Base-by-base conservation (phyloP, 352 stramenopile genomes). In the Phytophthora idaei region DNA sequence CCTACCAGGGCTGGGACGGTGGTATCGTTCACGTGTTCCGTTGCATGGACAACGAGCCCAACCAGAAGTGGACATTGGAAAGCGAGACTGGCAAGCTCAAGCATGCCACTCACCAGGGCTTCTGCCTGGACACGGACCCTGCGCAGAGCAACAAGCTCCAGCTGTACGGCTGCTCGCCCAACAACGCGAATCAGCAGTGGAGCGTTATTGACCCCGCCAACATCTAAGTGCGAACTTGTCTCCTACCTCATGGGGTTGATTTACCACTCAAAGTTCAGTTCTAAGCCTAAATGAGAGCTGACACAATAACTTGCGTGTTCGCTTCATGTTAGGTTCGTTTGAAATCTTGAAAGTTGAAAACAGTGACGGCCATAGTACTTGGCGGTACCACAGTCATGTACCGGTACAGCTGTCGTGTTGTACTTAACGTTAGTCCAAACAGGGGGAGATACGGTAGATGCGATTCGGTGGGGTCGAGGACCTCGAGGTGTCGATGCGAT, bases 1-100 rank as follows among this genome's bases (percentile, higher is more conserved):
- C 80, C 8, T 88, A 85, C 61, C 64, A 92, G 50, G 31, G 17
- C 1, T 76, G 61, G 67, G 62, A 88, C 60, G 78, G 77, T 7
- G 82, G 77, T 15, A 77, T 66, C 17, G 84, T 90, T 17, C 81
- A 85, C 49, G 69, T 87, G 36, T 90, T 78, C 59, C 62, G 62
- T 17, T 92, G 84, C 57, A 65, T 87, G 12, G 72, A 84, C 25
- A 64, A 65, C 25, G 78, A 90, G 52, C 15, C 10, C 25, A 90
- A 92, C 71, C 85, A 93, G 63, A 87, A 88, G 58, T 93, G 82
- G 82, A 72, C 51, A 37, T 89, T 78, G 54, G 78, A 93, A 21
- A 65, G 73, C 29, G 25, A 58, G 1, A 87, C 85, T 2, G 74
- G 76, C 1, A 67, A 77, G 55, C 56, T 93, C 0, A 73, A 69